Percentiles rank a stretch among this genome's conserved stretches.
phyloP scores from a whole-genome alignment of 2,329 filamentous ascomycete genomes.

The Biscogniauxia marginata region DNA sequence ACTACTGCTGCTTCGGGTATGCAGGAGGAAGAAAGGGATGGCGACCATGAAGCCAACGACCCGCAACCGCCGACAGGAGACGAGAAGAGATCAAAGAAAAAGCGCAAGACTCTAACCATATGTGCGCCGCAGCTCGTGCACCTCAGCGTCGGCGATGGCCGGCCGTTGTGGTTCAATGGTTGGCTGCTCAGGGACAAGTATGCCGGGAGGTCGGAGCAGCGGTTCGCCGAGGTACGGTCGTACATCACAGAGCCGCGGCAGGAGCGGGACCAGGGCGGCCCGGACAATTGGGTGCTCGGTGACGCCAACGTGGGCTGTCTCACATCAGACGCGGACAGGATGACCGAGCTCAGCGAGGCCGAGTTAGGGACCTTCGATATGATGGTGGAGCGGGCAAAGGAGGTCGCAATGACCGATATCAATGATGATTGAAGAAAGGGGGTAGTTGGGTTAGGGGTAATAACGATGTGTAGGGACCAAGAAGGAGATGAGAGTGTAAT shows the following conservation, averaged over 20 bases:
- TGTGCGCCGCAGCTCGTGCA: constrained; percentile 46
- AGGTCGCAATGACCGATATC: background rate
- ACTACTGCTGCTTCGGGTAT: no score
- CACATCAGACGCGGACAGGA: background rate
- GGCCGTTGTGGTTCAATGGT: constrained; percentile 47
- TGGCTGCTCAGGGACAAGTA: constrained; percentile 44
- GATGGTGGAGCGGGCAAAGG: background rate
- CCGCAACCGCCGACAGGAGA: no score
- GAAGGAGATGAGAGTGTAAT: no score
- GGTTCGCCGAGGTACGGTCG: constrained; percentile 36
- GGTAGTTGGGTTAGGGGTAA: no score
- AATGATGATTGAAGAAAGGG: background rate
- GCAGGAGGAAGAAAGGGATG: no score
- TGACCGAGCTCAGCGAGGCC: background rate
- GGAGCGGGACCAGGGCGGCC: background rate
- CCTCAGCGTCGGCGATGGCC: constrained; percentile 38
- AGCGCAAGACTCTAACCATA: constrained; percentile 33
- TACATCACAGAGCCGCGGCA: constrained; percentile 31
- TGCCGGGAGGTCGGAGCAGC: constrained; percentile 33
- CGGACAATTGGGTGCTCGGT: background rate
- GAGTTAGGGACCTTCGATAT: background rate
- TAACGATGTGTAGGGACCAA: no score
- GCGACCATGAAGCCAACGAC: no score
- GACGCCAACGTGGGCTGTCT: background rate
- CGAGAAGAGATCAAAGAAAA: background rate